Percentiles rank a stretch among this genome's conserved stretches.
Conservation (phyloP, 2,329 filamentous ascomycete species). For the Shiraia sp. region DNA sequence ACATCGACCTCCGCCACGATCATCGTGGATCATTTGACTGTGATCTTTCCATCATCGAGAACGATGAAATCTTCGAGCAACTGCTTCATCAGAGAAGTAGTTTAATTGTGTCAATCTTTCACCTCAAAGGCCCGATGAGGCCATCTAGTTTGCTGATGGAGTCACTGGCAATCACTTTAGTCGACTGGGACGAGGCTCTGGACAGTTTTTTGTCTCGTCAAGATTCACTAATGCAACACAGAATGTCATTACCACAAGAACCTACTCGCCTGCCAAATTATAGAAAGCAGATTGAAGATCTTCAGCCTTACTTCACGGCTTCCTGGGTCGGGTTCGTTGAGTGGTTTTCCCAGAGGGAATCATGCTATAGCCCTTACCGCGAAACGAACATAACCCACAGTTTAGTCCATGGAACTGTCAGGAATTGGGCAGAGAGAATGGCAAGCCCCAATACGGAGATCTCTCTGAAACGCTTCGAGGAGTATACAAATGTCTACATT, state of each 20-base stretch:
- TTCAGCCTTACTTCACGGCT: conserved; percentile 18
- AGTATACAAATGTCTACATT: conserved; percentile 29
- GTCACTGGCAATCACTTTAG: conserved; percentile 23
- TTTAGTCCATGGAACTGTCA: conserved; percentile 21
- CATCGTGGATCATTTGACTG: conserved; percentile 10
- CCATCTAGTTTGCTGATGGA: conserved; percentile 22
- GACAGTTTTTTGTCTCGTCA: conserved; percentile 24
- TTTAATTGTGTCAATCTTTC: conserved; percentile 30
- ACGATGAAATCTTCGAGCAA: conserved; percentile 27
- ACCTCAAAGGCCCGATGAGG: conserved; percentile 22
- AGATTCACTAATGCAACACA: conserved; percentile 22
- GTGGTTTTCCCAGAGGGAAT: conserved; percentile 19
- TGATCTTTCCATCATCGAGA: conserved; percentile 11
- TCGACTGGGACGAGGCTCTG: conserved; percentile 27
- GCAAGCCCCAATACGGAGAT: conserved; percentile 17
- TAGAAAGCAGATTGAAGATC: conserved; percentile 15
- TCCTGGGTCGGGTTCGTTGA: conserved; percentile 14
- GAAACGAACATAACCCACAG: conserved; percentile 10
- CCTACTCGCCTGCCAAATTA: conserved; percentile 16
- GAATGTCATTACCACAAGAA: conserved; percentile 5
- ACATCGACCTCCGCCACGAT: conserved; percentile 37
- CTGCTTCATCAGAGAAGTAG: conserved; percentile 24
- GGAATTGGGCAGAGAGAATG: conserved; percentile 36
- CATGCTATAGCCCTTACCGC: conserved; percentile 14
- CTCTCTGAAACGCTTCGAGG: conserved; percentile 15